Evolutionary conservation across 225 moss, liverwort and hornwort genomes (phyloP).

Genomic region (Climacium dendroides): DNA sequence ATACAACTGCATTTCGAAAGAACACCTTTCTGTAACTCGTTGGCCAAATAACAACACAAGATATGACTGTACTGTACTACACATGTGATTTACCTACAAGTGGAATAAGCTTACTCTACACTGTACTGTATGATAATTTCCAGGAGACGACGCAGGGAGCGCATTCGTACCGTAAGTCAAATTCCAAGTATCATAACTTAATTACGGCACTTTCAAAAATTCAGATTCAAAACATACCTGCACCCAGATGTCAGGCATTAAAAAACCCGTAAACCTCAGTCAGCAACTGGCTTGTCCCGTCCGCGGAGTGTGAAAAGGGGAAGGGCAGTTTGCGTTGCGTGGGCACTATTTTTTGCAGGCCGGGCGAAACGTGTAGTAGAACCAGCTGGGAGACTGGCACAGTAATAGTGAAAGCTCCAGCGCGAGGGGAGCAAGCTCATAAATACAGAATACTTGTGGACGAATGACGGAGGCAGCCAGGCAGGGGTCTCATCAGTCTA

Average conservation of each 20-base stretch:
- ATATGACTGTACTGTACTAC: too few species aligned
- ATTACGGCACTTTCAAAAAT: not conserved
- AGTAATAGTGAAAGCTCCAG: not conserved
- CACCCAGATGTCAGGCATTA: not conserved
- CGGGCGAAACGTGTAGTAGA: not conserved
- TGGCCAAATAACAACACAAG: not conserved
- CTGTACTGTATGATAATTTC: not conserved
- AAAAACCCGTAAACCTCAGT: not conserved
- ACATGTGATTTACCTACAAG: too few species aligned
- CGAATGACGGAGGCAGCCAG: not conserved
- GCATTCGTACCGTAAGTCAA: not conserved
- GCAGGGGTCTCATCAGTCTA: not conserved
- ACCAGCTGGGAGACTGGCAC: not conserved
- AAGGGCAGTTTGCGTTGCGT: not conserved
- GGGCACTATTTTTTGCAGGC: not conserved
- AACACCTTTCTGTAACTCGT: not conserved
- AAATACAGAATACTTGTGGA: not conserved
- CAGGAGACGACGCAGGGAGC: not conserved
- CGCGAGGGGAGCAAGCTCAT: not conserved
- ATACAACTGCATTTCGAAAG: not conserved
- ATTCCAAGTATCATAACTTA: not conserved
- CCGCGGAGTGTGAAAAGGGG: not conserved
- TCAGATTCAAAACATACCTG: not conserved
- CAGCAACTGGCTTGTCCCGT: not conserved
- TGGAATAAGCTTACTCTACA: not conserved